Percentiles rank a stretch among this genome's conserved stretches.
phyloP scores from a whole-genome alignment of 305 asterid genomes.

The Plantago coronopus region DNA sequence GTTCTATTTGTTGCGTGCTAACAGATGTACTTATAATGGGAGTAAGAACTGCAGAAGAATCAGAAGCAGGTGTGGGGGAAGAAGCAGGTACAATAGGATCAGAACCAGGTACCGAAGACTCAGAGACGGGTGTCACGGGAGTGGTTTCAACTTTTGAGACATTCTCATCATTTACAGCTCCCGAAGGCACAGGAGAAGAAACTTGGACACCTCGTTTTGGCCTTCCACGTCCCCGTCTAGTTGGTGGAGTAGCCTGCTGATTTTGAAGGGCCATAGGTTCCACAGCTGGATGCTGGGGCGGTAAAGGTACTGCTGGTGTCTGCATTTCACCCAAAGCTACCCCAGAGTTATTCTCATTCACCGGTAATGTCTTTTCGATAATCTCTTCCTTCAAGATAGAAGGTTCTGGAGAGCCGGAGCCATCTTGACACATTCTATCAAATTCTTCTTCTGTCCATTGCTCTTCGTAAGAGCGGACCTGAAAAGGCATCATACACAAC shows the following conservation, averaged over 20 bases:
- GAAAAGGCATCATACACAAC: constrained; percentile 27
- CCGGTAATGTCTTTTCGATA: constrained; percentile 42
- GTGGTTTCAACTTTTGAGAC: constrained; percentile 39
- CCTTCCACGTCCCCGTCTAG: constrained; percentile 97
- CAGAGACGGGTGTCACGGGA: constrained; percentile 41
- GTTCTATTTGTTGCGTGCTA: constrained; percentile 37
- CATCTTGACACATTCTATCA: constrained; percentile 88
- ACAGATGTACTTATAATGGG: constrained; percentile 33
- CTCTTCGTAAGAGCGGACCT: constrained; percentile 99
- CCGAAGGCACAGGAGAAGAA: constrained; percentile 40
- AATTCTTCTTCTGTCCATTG: constrained; percentile 98
- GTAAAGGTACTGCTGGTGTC: constrained; percentile 32
- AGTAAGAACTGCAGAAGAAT: constrained; percentile 32
- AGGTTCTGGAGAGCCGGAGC: constrained; percentile 75
- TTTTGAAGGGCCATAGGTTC: constrained; percentile 34
- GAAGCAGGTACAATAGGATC: constrained; percentile 41
- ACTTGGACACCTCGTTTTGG: constrained; percentile 62
- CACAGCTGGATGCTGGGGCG: constrained; percentile 27
- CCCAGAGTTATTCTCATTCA: constrained; percentile 31
- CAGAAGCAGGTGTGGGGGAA: constrained; percentile 32
- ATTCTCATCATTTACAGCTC: constrained; percentile 37
- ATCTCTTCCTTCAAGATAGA: constrained; percentile 55
- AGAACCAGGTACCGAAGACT: constrained; percentile 31
- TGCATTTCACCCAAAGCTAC: constrained; percentile 40
- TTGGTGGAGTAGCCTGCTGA: constrained; percentile 52